Evolutionary conservation across 2,329 filamentous ascomycete genomes (phyloP).

Genomic region (Alternaria arbusti): DNA sequence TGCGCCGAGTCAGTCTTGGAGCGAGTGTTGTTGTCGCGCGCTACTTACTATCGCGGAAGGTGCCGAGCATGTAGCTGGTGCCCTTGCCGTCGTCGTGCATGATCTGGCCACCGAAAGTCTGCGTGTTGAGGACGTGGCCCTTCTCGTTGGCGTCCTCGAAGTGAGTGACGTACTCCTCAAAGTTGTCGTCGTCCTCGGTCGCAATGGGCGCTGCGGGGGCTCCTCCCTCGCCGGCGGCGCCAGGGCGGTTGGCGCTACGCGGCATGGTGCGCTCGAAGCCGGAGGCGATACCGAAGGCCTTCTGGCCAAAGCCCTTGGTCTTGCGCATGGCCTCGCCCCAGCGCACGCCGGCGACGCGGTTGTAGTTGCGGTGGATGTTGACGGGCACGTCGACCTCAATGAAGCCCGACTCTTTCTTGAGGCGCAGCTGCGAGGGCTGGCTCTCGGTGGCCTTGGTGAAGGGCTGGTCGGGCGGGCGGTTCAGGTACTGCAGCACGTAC

Average conservation of each 20-base stretch:
- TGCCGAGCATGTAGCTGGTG: conserved; percentile 83
- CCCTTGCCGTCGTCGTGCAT: conserved; percentile 72
- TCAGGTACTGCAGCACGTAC: conserved; percentile 88
- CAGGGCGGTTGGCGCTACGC: conserved; percentile 34
- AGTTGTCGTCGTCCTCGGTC: conserved; percentile 69
- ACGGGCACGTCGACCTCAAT: conserved; percentile 92
- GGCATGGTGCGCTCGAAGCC: conserved; percentile 51
- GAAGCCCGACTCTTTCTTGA: conserved; percentile 83
- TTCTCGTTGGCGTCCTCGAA: conserved; percentile 71
- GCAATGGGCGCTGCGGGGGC: conserved; percentile 26
- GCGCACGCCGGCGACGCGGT: conserved; percentile 78
- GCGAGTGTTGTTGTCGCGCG: conserved; percentile 16
- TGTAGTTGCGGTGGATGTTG: conserved; percentile 74
- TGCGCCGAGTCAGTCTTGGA: conserved; percentile 45
- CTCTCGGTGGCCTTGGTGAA: conserved; percentile 62
- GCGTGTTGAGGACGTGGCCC: conserved; percentile 75
- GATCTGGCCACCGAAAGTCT: conserved; percentile 86
- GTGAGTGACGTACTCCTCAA: conserved; percentile 59
- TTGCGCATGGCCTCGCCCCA: conserved; percentile 80
- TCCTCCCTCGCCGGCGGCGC: conserved; percentile 28
- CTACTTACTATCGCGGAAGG: conserved; percentile 78
- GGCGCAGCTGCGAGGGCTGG: conserved; percentile 74
- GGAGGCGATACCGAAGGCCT: conserved; percentile 55
- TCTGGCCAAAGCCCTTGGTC: conserved; percentile 52
- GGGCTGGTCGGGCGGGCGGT: conserved; percentile 69